Conservation (phyloP, 2,329 filamentous ascomycete species). For the Scytalidium sp. region DNA sequence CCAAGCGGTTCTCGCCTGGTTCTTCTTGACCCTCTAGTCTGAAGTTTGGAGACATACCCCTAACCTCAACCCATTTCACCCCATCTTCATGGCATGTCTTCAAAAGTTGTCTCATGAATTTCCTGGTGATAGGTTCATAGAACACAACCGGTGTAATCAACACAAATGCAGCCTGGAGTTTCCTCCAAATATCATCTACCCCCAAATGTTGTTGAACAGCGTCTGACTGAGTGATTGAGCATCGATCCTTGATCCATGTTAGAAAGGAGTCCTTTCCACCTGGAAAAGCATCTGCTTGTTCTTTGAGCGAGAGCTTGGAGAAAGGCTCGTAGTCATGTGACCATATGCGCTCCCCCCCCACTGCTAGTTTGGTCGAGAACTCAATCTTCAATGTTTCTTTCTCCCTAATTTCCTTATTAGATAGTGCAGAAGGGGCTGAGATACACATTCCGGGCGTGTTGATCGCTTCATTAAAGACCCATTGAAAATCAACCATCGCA, state of each 20-base stretch:
- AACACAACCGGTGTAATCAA: slow-evolving; percentile 71
- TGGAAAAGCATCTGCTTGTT: slow-evolving; percentile 69
- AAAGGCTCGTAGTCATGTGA: slow-evolving; percentile 51
- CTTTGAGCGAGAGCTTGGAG: slow-evolving; percentile 35
- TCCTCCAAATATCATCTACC: slow-evolving; percentile 78
- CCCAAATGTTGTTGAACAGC: slow-evolving; percentile 76
- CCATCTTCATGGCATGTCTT: slow-evolving; percentile 70
- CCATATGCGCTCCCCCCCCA: slow-evolving; percentile 54
- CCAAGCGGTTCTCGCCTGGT: slow-evolving; percentile 62
- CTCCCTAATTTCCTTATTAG: slow-evolving; percentile 46
- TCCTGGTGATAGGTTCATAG: slow-evolving; percentile 86
- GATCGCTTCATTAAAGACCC: slow-evolving; percentile 68
- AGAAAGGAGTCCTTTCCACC: slow-evolving; percentile 68
- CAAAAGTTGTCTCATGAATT: slow-evolving; percentile 69
- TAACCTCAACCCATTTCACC: slow-evolving; percentile 77
- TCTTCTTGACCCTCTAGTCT: slow-evolving; percentile 59
- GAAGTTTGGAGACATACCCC: slow-evolving; percentile 67
- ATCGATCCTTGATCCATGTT: slow-evolving; percentile 69
- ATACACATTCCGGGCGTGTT: slow-evolving; percentile 72
- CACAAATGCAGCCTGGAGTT: slow-evolving; percentile 70
- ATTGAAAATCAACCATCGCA: slow-evolving; percentile 83
- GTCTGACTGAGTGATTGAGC: slow-evolving; percentile 67
- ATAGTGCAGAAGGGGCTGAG: slow-evolving; percentile 50
- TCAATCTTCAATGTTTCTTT: slow-evolving; percentile 57
- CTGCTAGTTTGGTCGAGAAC: slow-evolving; percentile 34